Conservation (phyloP, 2,329 filamentous ascomycete species). For the Fusarium dlaminii region DNA sequence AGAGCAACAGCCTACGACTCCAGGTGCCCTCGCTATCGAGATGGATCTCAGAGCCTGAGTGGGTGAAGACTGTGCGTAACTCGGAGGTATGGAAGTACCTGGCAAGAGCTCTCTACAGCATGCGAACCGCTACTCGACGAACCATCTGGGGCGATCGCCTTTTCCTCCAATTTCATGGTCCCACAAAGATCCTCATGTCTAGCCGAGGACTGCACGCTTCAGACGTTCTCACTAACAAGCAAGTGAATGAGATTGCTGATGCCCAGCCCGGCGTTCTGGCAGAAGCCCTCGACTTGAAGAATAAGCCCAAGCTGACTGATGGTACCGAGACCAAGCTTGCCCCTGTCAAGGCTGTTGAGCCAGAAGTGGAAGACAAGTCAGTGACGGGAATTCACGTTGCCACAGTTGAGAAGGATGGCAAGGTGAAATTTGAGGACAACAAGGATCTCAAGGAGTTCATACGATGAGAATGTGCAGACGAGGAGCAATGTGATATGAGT, state of each 20-base stretch:
- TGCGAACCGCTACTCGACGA: conserved; percentile 80
- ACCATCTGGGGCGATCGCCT: conserved; percentile 94
- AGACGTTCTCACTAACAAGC: conserved; percentile 78
- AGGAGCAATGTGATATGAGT: neutral
- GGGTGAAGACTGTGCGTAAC: conserved; percentile 76
- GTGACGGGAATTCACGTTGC: conserved; percentile 64
- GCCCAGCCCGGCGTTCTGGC: conserved; percentile 76
- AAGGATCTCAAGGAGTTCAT: conserved; percentile 67
- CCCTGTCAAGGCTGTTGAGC: conserved; percentile 15
- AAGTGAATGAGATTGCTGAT: conserved; percentile 92
- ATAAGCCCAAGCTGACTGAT: conserved; percentile 46
- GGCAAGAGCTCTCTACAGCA: conserved; percentile 69
- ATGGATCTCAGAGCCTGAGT: conserved; percentile 75
- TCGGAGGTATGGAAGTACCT: conserved; percentile 78
- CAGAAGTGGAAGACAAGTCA: conserved; percentile 47
- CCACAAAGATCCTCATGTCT: conserved; percentile 85
- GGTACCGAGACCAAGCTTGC: conserved; percentile 39
- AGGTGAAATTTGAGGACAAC: conserved; percentile 71
- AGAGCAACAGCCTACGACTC: conserved; percentile 76
- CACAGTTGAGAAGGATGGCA: conserved; percentile 67
- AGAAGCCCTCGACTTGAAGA: conserved; percentile 62
- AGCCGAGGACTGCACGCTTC: conserved; percentile 82
- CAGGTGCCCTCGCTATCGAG: conserved; percentile 77
- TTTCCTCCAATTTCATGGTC: conserved; percentile 90
- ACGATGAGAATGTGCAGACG: conserved; percentile 42